A percentile compares a stretch with the other conserved stretches of the same genome.
These are phyloP conservation scores for Populus nigra DNA, from an alignment of 345 rosid species.

Conservation along the genomic window DNA sequence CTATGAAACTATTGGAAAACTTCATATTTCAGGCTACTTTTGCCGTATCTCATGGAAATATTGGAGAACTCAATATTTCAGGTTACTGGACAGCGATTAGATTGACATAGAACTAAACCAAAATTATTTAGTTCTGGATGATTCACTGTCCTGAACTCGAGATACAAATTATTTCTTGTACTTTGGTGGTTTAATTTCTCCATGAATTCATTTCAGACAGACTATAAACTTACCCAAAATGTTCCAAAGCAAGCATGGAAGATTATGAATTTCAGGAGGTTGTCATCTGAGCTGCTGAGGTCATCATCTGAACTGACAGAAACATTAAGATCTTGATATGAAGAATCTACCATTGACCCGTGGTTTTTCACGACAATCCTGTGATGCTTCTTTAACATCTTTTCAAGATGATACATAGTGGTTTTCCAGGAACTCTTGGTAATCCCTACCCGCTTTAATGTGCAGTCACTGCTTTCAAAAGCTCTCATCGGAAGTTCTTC, in stretches of 20 bases:
- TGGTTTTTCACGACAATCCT: slow-evolving; percentile 51
- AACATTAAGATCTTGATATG: slow-evolving; percentile 49
- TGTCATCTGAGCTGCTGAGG: slow-evolving; percentile 58
- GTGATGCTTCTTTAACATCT: slow-evolving; percentile 49
- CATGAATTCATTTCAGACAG: neutral
- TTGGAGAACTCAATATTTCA: neutral
- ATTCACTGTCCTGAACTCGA: neutral
- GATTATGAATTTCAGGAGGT: slow-evolving; percentile 49
- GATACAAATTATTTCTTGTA: neutral
- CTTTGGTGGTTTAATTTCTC: neutral
- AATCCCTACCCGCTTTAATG: slow-evolving; percentile 33
- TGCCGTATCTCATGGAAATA: neutral
- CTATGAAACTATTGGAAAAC: neutral
- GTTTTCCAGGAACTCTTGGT: slow-evolving; percentile 31
- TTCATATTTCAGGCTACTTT: neutral
- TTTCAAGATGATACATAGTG: slow-evolving; percentile 46
- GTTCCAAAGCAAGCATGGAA: slow-evolving; percentile 51
- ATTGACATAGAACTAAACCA: neutral
- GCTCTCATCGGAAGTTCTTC: slow-evolving; percentile 43
- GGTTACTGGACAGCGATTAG: neutral
- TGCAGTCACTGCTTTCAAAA: slow-evolving; percentile 34
- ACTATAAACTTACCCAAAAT: slow-evolving; percentile 54
- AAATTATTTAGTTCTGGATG: neutral
- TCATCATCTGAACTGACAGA: slow-evolving; percentile 41
- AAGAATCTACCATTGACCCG: slow-evolving; percentile 53